These are phyloP conservation scores for Rhodotorula toruloides DNA, from an alignment of 768 basidiomycete genomes.

Conservation along the genomic window DNA sequence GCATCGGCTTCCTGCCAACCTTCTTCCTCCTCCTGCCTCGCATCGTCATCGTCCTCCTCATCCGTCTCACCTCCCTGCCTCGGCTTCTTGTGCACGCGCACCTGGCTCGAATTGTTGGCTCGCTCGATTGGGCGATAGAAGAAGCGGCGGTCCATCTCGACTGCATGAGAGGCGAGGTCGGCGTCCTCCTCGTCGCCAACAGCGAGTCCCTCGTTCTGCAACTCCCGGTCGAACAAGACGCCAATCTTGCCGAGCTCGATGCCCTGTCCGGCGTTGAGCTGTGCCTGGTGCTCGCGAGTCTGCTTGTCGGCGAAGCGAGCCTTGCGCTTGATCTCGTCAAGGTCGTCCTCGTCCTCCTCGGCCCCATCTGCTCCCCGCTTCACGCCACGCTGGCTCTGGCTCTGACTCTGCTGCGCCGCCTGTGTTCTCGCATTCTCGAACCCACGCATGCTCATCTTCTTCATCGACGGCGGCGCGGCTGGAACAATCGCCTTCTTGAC, in stretches of 20 bases:
- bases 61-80: slow-evolving; percentile 9
- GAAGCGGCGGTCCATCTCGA: neutral
- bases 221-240: slow-evolving; percentile 1
- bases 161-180: slow-evolving; percentile 25
- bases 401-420: slow-evolving; percentile 5
- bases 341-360: slow-evolving; percentile 37
- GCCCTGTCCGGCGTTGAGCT: neutral
- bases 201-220: slow-evolving; percentile 9
- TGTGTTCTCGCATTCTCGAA: slow-evolving; percentile 12
- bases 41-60: slow-evolving; percentile 14
- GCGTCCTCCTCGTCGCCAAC: slow-evolving; percentile 30
- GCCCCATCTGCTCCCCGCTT: slow-evolving; percentile 46
- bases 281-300: slow-evolving; percentile 2
- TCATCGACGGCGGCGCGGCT: slow-evolving; percentile 67
- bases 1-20: neutral
- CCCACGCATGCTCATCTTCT: slow-evolving; percentile 52
- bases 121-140: slow-evolving; percentile 16
- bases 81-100: slow-evolving; percentile 35
- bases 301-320: slow-evolving; percentile 9
- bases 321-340: slow-evolving; percentile 39
- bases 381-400: neutral
- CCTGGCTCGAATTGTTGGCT: slow-evolving; percentile 1
- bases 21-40: slow-evolving; percentile 1
- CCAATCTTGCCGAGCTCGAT: slow-evolving; percentile 28
- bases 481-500: slow-evolving; percentile 73